Conservation (phyloP, 192 early-diverging fungal species). For the Globomyces pollinis-pini region DNA sequence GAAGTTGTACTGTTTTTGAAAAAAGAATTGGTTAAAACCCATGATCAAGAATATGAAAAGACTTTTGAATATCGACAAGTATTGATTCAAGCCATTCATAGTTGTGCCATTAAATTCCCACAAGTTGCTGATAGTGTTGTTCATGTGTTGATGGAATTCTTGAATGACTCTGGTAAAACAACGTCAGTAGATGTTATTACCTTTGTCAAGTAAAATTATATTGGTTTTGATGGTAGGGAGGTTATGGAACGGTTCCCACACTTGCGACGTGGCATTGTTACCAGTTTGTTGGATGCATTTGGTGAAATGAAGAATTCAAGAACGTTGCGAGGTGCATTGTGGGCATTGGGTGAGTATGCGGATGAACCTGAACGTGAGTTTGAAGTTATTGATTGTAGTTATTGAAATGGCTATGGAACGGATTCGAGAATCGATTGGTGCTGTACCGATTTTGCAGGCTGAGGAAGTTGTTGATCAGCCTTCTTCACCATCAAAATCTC, state of each 20-base stretch:
- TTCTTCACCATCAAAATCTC: slow-evolving; percentile 24
- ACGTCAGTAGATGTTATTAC: slow-evolving; percentile 89
- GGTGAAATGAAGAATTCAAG: slow-evolving; percentile 82
- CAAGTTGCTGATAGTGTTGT: slow-evolving; percentile 96
- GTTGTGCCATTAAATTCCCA: slow-evolving; percentile 91
- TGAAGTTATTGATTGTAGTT: too few species aligned
- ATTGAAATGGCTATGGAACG: slow-evolving; percentile 80
- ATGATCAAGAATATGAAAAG: slow-evolving; percentile 86
- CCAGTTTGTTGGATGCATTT: slow-evolving; percentile 75
- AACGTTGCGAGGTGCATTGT: slow-evolving; percentile 92
- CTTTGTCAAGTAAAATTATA: slow-evolving; percentile 93
- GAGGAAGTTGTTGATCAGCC: slow-evolving; percentile 33
- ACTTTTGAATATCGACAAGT: slow-evolving; percentile 90
- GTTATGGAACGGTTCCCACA: slow-evolving; percentile 94
- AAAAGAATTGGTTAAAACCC: slow-evolving; percentile 91
- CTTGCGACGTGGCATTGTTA: slow-evolving; percentile 75
- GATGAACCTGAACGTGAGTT: slow-evolving; percentile 13
- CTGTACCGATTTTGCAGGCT: slow-evolving; percentile 80
- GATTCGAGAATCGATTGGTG: slow-evolving; percentile 77
- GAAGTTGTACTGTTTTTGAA: slow-evolving; percentile 89
- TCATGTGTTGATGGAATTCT: slow-evolving; percentile 90
- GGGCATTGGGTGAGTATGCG: slow-evolving; percentile 98
- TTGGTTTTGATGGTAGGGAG: too few species aligned
- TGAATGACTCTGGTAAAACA: slow-evolving; percentile 81
- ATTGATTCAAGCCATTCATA: slow-evolving; percentile 92